These are phyloP conservation scores for Miscanthus lutarioriparius DNA, from an alignment of 176 grass and related monocot species.

Conservation along the genomic window DNA sequence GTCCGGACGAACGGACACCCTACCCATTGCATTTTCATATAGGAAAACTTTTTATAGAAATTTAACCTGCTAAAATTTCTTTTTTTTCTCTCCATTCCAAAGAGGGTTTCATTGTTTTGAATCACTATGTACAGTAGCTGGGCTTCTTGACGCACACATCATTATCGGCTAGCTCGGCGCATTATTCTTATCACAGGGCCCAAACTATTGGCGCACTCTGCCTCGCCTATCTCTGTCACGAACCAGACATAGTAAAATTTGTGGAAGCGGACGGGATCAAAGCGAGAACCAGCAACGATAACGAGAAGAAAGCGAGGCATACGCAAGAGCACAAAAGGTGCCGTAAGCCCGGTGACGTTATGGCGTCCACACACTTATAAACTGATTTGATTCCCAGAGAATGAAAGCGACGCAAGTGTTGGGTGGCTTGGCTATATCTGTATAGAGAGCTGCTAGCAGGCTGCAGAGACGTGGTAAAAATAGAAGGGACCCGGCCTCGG, in stretches of 20 bases:
- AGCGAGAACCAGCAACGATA: neutral
- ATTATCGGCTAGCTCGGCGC: neutral
- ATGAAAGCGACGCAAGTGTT: neutral
- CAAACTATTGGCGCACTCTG: neutral
- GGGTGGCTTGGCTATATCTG: too few species aligned
- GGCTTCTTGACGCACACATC: neutral
- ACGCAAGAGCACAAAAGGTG: neutral
- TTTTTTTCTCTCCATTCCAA: too few species aligned
- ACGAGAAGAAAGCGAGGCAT: neutral
- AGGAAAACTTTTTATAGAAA: too few species aligned
- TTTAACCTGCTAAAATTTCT: too few species aligned
- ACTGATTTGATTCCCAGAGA: neutral
- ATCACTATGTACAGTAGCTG: neutral
- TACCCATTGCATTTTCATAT: too few species aligned
- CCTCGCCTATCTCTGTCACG: neutral
- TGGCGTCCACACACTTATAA: neutral
- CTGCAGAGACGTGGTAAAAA: conserved; percentile 29
- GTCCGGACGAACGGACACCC: too few species aligned
- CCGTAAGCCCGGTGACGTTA: neutral
- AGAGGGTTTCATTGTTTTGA: neutral
- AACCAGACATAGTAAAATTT: neutral
- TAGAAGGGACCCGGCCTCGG: too few species aligned
- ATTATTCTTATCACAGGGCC: neutral
- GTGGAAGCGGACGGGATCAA: conserved; percentile 34
- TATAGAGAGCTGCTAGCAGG: neutral